A percentile compares a stretch with the other conserved stretches of the same genome.
phyloP scores from a whole-genome alignment of 306 rosid species.

The Ochetophila trinervis region DNA sequence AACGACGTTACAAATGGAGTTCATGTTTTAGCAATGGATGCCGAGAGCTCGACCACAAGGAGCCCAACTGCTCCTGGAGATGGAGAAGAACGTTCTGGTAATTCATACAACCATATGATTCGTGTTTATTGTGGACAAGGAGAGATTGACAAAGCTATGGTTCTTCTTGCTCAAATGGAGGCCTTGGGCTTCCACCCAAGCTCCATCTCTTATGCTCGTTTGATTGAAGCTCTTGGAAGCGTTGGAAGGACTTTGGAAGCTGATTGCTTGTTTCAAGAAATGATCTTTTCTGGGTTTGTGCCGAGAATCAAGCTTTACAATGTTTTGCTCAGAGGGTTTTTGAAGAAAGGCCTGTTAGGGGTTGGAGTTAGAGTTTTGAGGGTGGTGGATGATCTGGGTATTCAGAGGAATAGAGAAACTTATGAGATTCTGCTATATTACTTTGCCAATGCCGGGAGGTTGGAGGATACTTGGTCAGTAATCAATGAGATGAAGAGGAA shows the following conservation, averaged over 20 bases:
- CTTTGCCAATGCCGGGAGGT: slow-evolving; percentile 63
- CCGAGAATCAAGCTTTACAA: slow-evolving; percentile 52
- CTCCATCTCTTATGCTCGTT: slow-evolving; percentile 33
- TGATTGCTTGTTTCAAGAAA: slow-evolving; percentile 64
- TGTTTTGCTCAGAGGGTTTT: slow-evolving; percentile 58
- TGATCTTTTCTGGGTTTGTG: slow-evolving; percentile 43
- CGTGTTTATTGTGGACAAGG: slow-evolving; percentile 49
- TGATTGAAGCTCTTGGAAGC: slow-evolving; percentile 64
- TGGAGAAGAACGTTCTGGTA: slow-evolving; percentile 47
- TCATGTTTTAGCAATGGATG: slow-evolving; percentile 14
- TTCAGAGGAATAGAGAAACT: slow-evolving; percentile 41
- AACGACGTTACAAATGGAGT: slow-evolving; percentile 22
- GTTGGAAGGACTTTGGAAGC: slow-evolving; percentile 75
- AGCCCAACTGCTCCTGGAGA: slow-evolving; percentile 11
- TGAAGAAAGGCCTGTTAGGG: slow-evolving; percentile 68
- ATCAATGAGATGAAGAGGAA: slow-evolving; percentile 59
- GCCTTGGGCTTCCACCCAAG: slow-evolving; percentile 46
- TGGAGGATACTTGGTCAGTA: slow-evolving; percentile 70
- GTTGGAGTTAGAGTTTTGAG: slow-evolving; percentile 38
- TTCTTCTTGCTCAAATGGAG: slow-evolving; percentile 55
- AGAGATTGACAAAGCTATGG: slow-evolving; percentile 51
- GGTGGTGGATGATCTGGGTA: slow-evolving; percentile 44
- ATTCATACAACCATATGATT: slow-evolving; percentile 36
- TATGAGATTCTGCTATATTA: slow-evolving; percentile 63
- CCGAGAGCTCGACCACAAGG: slow-evolving; percentile 11